Base-by-base conservation (phyloP, 345 rosid species). In the Eucalyptus viminalis region DNA sequence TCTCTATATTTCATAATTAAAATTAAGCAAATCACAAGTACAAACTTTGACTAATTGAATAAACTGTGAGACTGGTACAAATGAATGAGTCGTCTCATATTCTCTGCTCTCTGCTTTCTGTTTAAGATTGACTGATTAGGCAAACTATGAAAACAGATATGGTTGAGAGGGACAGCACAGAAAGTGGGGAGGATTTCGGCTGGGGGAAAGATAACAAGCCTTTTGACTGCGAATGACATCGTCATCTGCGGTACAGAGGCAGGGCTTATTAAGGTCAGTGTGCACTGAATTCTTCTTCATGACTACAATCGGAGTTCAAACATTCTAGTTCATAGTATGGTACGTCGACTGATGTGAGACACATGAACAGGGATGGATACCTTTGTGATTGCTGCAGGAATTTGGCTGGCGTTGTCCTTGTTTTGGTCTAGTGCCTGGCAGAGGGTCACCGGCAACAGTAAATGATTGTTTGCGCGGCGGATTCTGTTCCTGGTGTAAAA, bases 181-280 rank as follows among this genome's bases (percentile, higher is more conserved):
- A 96, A 96, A 91, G 98, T 96, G 86, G 99, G 99, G 88, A 96
- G 99, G 81, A 87, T 97, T 88, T 95, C 99, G 88, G 96, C 98
- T 86, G 99, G 98, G 85, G 95, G 99, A 94, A 97, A 89, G 89
- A 96, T 97, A 91, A 97, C 98, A 62, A 97, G 98, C 92, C 94
- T 97, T 49, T 94, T 97, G 50, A 94, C 95, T 50, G 99, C 96
- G 50, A 97, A 97, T 69, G 99, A 97, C 87, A 85, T 91, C 7
- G 93, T 97, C 45, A 53, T 97, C 13, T 97, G 99, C 44, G 99
- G 99, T 37, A 97, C 99, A 14, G 98, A 97, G 89, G 93, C 95
- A 1, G 99, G 99, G 87, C 88, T 94, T 11, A 96, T 97, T 86
- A 97, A 97, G 99, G 99, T 97, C 54, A 69, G 91, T 87, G 60